Evolutionary conservation across 768 basidiomycete species (phyloP), one percentile per base, ranked within the genome.

Genomic region (Galerina sulciceps): DNA sequence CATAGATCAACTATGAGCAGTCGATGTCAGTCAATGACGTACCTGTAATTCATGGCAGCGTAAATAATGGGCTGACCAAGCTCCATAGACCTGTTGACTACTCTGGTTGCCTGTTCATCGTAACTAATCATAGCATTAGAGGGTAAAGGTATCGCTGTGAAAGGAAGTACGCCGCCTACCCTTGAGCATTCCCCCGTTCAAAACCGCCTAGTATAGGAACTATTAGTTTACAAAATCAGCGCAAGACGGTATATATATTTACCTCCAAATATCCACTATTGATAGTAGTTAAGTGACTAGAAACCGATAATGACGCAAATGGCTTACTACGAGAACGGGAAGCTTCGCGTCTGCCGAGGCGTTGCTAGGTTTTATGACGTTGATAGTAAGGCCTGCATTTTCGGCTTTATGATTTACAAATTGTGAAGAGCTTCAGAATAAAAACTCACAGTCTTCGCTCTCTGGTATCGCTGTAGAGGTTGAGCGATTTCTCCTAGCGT

Each of bases 41-140:
- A 73, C 75, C 76, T 67, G 65, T 85, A 85, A 60, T 86, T 86
- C 76, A 84, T 78, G 37, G 78, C 77, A 2, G 83, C 82, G 59
- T 79, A 84, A 3, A 84, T 73, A 15, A 84, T 70, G 4, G 83
- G 83, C 48, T 79, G 65, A 6, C 74, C 76, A 13, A 82, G 62
- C 31, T 69, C 70, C 18, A 79, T 71, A 0, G 82, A 84, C 9
- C 79, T 75, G 20, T 75, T 64, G 6, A 85, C 81, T 22, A 84
- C 73, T 6, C 47, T 47, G 6, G 65, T 62, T 23, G 59, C 67
- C 51, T 34, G 54, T 9, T 79, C 79, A 53, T 82, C 78, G 40
- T 78, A 79, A 31, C 80, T 81, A 44, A 44, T 15, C 18, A 44
- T 18, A 44, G 14, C 5, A 14, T 26, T 31, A 14, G 8, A 4